phyloP scores from a whole-genome alignment of 2,329 filamentous ascomycete genomes.

The Scedosporium apiospermum region DNA sequence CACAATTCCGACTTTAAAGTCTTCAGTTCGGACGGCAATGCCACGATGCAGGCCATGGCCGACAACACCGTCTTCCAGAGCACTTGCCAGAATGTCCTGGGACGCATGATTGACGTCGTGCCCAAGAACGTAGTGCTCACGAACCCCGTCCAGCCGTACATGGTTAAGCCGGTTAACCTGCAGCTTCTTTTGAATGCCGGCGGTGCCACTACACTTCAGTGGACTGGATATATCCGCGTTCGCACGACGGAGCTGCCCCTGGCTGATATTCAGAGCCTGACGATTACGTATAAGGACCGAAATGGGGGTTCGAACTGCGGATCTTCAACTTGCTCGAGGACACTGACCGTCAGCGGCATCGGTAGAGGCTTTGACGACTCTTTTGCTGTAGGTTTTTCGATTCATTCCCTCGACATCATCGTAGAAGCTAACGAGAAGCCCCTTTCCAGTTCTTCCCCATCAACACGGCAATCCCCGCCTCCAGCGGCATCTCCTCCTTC shows the following conservation, averaged over 20 bases:
- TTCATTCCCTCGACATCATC: background rate
- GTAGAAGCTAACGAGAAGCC: background rate
- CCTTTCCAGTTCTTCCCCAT: slow-evolving; percentile 33
- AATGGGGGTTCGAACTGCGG: slow-evolving; percentile 37
- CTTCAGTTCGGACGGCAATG: slow-evolving; percentile 46
- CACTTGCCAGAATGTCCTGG: slow-evolving; percentile 40
- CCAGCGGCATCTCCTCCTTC: slow-evolving; percentile 54
- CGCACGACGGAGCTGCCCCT: slow-evolving; percentile 37
- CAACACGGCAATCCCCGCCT: slow-evolving; percentile 39
- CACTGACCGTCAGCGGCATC: slow-evolving; percentile 34
- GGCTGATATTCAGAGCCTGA: slow-evolving; percentile 34
- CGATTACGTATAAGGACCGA: slow-evolving; percentile 46
- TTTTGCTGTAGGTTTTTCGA: slow-evolving; percentile 27
- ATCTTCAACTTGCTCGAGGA: slow-evolving; percentile 30
- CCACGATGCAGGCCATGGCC: slow-evolving; percentile 39
- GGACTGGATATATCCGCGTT: slow-evolving; percentile 48
- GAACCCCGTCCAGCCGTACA: slow-evolving; percentile 44
- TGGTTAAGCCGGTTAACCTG: slow-evolving; percentile 48
- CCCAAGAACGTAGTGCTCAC: slow-evolving; percentile 40
- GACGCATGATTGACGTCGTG: slow-evolving; percentile 54
- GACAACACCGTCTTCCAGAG: slow-evolving; percentile 33
- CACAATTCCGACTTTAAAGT: slow-evolving; percentile 47
- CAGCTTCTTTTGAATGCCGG: slow-evolving; percentile 40
- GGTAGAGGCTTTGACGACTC: slow-evolving; percentile 50
- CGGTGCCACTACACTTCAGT: slow-evolving; percentile 35